Percentiles rank a stretch among this genome's conserved stretches.
These are phyloP conservation scores for Cladosporium sp. DNA, from an alignment of 2,329 filamentous ascomycete species.

Conservation along the genomic window DNA sequence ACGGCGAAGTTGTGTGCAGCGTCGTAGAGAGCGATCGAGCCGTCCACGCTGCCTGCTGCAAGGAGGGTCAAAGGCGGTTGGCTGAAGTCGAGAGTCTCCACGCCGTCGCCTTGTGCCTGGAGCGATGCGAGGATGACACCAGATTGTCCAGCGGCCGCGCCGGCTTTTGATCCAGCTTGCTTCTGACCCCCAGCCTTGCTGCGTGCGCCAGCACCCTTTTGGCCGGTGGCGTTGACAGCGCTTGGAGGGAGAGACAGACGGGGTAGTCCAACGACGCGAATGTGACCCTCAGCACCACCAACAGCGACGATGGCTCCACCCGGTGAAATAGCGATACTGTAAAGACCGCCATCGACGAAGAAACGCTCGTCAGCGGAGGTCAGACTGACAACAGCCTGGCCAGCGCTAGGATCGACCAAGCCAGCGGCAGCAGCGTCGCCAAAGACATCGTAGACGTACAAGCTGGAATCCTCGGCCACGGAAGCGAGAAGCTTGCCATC, in stretches of 20 bases:
- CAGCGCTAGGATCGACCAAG: constrained; percentile 51
- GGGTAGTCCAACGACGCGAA: constrained; percentile 83
- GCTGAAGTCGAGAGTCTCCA: constrained; percentile 73
- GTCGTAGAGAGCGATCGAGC: constrained; percentile 81
- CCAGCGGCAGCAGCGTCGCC: constrained; percentile 70
- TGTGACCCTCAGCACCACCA: constrained; percentile 82
- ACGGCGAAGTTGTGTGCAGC: constrained; percentile 81
- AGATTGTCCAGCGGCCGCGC: constrained; percentile 53
- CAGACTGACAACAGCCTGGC: constrained; percentile 70
- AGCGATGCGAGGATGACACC: constrained; percentile 79
- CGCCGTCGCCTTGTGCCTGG: constrained; percentile 73
- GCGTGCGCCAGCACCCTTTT: constrained; percentile 48
- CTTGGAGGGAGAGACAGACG: constrained; percentile 47
- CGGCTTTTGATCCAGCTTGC: constrained; percentile 42
- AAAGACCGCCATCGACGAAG: constrained; percentile 85
- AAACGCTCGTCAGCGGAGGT: constrained; percentile 86
- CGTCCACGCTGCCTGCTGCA: constrained; percentile 64
- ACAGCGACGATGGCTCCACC: constrained; percentile 77
- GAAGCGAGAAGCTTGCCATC: constrained; percentile 86
- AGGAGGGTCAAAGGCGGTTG: constrained; percentile 61
- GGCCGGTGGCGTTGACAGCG: constrained; percentile 36
- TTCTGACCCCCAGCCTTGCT: constrained; percentile 50
- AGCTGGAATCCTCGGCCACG: constrained; percentile 80
- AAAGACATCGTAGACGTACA: constrained; percentile 93
- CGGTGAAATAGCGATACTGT: constrained; percentile 81